Evolutionary conservation across 2,329 filamentous ascomycete genomes (phyloP).

Genomic region (Ceratocystis eucalypticola): DNA sequence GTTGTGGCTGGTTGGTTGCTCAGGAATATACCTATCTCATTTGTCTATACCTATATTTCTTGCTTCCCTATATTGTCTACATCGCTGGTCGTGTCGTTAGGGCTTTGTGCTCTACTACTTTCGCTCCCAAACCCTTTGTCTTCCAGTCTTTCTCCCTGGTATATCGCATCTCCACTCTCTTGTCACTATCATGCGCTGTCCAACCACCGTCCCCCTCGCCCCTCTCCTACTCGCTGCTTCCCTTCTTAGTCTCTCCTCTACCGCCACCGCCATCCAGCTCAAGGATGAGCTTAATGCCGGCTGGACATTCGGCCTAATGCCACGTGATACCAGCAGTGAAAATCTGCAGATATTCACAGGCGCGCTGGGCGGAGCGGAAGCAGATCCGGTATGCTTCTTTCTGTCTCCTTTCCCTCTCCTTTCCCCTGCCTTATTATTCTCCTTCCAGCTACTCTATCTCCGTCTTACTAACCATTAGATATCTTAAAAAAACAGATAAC

Average conservation of each 20-base stretch:
- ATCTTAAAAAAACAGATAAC: conserved; percentile 25
- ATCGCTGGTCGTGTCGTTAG: too few relatives aligned
- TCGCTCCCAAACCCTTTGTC: too few relatives aligned
- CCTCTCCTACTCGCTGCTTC: background rate
- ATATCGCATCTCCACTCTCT: background rate
- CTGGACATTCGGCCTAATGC: conserved; percentile 28
- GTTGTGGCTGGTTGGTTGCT: too few relatives aligned
- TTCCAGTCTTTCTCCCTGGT: too few relatives aligned
- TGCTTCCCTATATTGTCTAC: too few relatives aligned
- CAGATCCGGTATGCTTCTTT: conserved; percentile 21
- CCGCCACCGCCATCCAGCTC: conserved; percentile 22
- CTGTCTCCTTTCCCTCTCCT: too few relatives aligned
- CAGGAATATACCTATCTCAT: too few relatives aligned
- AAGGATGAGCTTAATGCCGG: conserved; percentile 27
- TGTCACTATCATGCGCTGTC: background rate
- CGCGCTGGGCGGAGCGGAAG: conserved; percentile 29
- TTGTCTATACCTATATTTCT: too few relatives aligned
- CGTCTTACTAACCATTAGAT: background rate
- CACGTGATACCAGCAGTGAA: conserved; percentile 23
- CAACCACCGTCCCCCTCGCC: background rate
- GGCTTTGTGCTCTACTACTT: too few relatives aligned
- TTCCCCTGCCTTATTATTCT: background rate
- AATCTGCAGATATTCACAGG: conserved; percentile 33
- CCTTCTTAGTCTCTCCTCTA: conserved; percentile 8
- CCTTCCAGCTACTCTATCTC: background rate